Base-by-base conservation (phyloP, 1,284 basidiomycete genomes). In the Cutaneotrichosporon dermatis region DNA sequence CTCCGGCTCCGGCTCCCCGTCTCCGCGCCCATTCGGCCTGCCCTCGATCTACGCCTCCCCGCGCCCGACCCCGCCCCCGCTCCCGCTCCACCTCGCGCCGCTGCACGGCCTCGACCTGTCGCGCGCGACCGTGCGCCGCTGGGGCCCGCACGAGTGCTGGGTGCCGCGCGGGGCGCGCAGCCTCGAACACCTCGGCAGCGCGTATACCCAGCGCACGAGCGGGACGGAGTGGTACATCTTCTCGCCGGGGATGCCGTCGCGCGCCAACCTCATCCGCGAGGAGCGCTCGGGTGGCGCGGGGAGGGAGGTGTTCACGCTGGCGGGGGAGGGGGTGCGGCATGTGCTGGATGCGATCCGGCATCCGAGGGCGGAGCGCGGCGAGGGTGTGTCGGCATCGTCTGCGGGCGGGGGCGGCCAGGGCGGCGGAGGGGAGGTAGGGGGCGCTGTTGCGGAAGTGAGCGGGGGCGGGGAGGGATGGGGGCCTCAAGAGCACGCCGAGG, bases 161-260 rank as follows among this genome's bases (percentile, higher is more conserved):
- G 46, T 48, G 13, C 46, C 46, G 33, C 46, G 46, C 46, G 46
- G 46, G 4, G 46, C 46, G 4, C 7, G 11, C 33, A 33, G 25
- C 46, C 46, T 48, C 46, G 46, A 48, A n/a, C 46, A 48, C 34
- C 46, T 48, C 6, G 46, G 46, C 46, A 48, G 46, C 46, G 46
- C 46, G 13, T 48, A 48, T 12, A 48, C 46, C 4, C 34, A 33
- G 25, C 37, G 37, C 6, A 39, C 37, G 37, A 33, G 34, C 34
- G 34, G 46, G 11, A 33, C 25, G 1, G 34, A 48, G 46, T 36
- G 46, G 46, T 48, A 48, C 12, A 48, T 48, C 11, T 48, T 48
- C 46, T 35, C 33, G 6, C 46, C 46, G 3, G 9, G 25, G 9
- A 4, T 5, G 4, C 33, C 34, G 11, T 36, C 34, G 2, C 46